Evolutionary conservation across 495 filamentous ascomycete species (phyloP), one percentile per base, ranked within the genome.

Genomic region (Endocarpon pusillum): DNA sequence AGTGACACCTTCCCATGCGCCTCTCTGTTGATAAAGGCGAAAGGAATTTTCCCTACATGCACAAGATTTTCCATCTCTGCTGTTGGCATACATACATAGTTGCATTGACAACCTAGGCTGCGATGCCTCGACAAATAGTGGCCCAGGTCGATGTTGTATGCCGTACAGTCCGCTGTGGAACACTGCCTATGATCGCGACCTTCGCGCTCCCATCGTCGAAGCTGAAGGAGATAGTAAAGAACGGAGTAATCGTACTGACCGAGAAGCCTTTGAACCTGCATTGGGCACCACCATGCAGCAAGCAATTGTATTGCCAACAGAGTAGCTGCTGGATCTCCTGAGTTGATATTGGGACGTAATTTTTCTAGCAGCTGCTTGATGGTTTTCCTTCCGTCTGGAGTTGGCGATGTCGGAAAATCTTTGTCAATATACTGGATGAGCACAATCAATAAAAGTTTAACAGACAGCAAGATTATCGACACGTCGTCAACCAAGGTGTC

Each of bases 61-160:
- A 50, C 30, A 5, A 46, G 31, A 10, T 37, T 27, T 22, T 36
- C 39, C 4, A 40, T 26, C 2, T 34, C 17, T 3, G 16, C 24
- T 5, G 35, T 27, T 11, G 46, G 34, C 3, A 52, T 34, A 2
- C 18, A 21, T 19, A 49, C 21, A 17, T 41, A 26, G 15, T 35
- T 22, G 22, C 49, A 52, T 1, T 18, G 12, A 32, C 46, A 49
- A 8, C 23, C 33, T 15, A 30, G 31, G 4, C 33, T 16, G 6
- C 27, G 25, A 25, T 52, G 48, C 4, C 38, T 25, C 4, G 43
- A 21, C 27, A 37, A 12, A 23, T 49, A 52, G 3, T 20, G 35
- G 8, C 12, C 23, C 18, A 31, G 21, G 22, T 49, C 37, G 11
- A 49, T 45, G 35, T 52, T 45, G 33, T 36, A 46, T 1, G 43